A percentile compares a stretch with the other conserved stretches of the same genome.
Evolutionary conservation across 2,329 filamentous ascomycete species (phyloP).

Genomic region (Tricladium varicosporioides): DNA sequence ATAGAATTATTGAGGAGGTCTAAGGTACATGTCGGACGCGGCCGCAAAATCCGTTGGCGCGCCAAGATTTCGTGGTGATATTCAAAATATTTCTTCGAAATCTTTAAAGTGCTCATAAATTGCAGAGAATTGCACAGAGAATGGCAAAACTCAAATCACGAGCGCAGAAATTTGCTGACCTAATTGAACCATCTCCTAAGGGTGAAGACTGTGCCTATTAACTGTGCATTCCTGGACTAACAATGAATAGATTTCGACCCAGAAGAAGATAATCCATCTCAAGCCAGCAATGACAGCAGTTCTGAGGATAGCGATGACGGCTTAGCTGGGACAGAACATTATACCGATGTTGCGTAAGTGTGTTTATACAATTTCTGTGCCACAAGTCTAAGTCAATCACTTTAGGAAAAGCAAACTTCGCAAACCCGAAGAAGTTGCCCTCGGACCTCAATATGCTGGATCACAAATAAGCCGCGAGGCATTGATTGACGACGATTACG

Average conservation of each 20-base stretch:
- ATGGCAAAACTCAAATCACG: slow-evolving; percentile 51
- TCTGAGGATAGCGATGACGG: slow-evolving; percentile 50
- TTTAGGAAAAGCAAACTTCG: slow-evolving; percentile 77
- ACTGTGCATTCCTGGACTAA: slow-evolving; percentile 11
- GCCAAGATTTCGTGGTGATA: slow-evolving; percentile 28
- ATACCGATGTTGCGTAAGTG: slow-evolving; percentile 70
- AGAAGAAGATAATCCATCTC: slow-evolving; percentile 32
- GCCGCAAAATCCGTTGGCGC: slow-evolving; percentile 25
- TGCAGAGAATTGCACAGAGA: slow-evolving; percentile 21
- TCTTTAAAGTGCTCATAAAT: not conserved
- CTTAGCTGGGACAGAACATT: slow-evolving; percentile 77
- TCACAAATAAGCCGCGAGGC: slow-evolving; percentile 69
- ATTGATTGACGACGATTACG: slow-evolving; percentile 56
- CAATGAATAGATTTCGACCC: slow-evolving; percentile 38
- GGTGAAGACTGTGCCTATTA: slow-evolving; percentile 36
- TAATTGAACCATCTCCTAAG: slow-evolving; percentile 55
- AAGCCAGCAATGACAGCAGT: slow-evolving; percentile 39
- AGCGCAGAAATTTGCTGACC: slow-evolving; percentile 59
- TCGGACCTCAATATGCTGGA: slow-evolving; percentile 81
- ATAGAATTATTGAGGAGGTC: slow-evolving; percentile 10
- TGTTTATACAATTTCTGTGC: not conserved
- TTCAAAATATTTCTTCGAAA: slow-evolving; percentile 18
- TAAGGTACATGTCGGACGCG: slow-evolving; percentile 2
- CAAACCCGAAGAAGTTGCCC: slow-evolving; percentile 62
- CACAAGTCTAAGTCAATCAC: slow-evolving; percentile 5